Evolutionary conservation across 495 filamentous ascomycete genomes (phyloP).

Genomic region (Viridothelium virens): DNA sequence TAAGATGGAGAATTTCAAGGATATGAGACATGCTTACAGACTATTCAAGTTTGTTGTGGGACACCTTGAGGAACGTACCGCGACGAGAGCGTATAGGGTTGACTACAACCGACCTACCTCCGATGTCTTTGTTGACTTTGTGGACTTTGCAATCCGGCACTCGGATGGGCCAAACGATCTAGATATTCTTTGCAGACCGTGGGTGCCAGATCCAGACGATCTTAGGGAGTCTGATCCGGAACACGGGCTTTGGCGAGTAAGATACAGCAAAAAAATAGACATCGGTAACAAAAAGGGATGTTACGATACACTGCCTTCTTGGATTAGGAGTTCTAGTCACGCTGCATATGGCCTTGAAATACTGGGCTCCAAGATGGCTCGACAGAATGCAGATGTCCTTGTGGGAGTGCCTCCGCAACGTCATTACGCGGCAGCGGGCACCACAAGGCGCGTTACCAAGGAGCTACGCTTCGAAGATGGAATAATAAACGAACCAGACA

Average conservation of each 20-base stretch:
- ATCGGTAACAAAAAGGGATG: not conserved
- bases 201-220: slow-evolving; percentile 15
- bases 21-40: not conserved
- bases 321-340: slow-evolving; percentile 15
- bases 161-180: slow-evolving; percentile 16
- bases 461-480: slow-evolving; percentile 28
- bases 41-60: too few species aligned
- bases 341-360: slow-evolving; percentile 13
- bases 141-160: slow-evolving; percentile 17
- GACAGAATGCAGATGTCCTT: slow-evolving; percentile 13
- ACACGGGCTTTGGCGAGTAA: not conserved
- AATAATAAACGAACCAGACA: not conserved
- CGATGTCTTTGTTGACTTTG: slow-evolving; percentile 18
- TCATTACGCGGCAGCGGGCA: slow-evolving; percentile 14
- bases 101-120: slow-evolving; percentile 17
- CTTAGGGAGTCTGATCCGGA: not conserved
- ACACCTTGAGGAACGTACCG: slow-evolving; percentile 16
- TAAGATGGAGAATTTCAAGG: not conserved
- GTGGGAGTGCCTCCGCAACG: slow-evolving; percentile 8
- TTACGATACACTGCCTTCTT: slow-evolving; percentile 12
- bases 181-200: slow-evolving; percentile 21
- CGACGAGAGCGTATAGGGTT: slow-evolving; percentile 20
- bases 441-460: not conserved
- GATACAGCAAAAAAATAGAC: not conserved
- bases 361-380: slow-evolving; percentile 18